A percentile compares a stretch with the other conserved stretches of the same genome.
Evolutionary conservation across 2,329 filamentous ascomycete species (phyloP).

Genomic region (Alternaria gaisen): DNA sequence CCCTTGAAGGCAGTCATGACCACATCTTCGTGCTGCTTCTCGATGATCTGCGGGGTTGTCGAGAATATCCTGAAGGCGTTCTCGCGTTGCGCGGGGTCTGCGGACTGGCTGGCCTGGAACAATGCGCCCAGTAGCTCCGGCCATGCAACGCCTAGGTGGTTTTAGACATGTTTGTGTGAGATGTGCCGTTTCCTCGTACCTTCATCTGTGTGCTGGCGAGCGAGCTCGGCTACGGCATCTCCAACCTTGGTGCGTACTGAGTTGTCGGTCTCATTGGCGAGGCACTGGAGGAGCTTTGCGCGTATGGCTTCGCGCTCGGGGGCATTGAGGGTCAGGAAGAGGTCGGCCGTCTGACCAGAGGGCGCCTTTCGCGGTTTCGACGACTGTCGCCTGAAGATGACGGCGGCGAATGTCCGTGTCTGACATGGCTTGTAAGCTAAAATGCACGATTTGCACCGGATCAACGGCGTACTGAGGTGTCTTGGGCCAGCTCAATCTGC

Average conservation of each 20-base stretch:
- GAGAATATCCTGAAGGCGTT: conserved; percentile 95
- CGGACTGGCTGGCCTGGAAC: conserved; percentile 89
- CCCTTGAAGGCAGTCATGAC: conserved; percentile 88
- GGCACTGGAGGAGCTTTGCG: conserved; percentile 80
- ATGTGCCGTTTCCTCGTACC: conserved; percentile 63
- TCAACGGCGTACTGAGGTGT: conserved; percentile 68
- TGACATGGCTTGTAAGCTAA: conserved; percentile 50
- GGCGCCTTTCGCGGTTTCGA: conserved; percentile 83
- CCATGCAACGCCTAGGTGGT: conserved; percentile 77
- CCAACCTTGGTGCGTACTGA: conserved; percentile 92
- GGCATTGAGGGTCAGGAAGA: conserved; percentile 80
- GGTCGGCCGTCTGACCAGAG: conserved; percentile 75
- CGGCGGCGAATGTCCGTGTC: conserved; percentile 89
- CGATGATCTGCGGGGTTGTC: conserved; percentile 93
- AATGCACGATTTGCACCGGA: not conserved
- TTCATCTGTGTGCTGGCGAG: conserved; percentile 91
- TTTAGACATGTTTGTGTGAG: conserved; percentile 12
- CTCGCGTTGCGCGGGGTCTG: conserved; percentile 84
- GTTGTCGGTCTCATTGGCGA: conserved; percentile 76
- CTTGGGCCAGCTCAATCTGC: conserved; percentile 82
- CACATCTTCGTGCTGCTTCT: conserved; percentile 92
- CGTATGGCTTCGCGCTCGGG: conserved; percentile 82
- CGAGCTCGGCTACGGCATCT: conserved; percentile 95
- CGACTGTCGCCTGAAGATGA: conserved; percentile 93
- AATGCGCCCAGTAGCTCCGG: conserved; percentile 85